Conservation (phyloP, 129 eudicot genomes). For the Flaveria trinervia region DNA sequence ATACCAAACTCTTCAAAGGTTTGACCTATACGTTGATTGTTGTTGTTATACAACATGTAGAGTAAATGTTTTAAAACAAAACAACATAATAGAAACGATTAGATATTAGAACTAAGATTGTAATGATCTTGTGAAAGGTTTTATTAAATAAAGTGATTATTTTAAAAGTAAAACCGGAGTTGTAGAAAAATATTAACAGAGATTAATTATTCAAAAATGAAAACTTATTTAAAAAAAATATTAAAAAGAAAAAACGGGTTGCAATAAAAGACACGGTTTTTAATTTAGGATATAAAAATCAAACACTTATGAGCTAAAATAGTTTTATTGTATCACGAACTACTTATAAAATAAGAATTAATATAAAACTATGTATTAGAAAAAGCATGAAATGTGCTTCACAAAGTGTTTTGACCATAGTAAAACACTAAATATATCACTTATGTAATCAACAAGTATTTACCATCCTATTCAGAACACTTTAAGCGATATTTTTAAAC, state of each 20-base stretch:
- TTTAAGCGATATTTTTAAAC: no score
- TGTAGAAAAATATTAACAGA: no score
- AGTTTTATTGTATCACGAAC: not conserved
- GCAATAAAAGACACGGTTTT: no score
- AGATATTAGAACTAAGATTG: not conserved
- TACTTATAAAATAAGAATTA: not conserved
- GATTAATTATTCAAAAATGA: not conserved
- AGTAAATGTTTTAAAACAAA: no score
- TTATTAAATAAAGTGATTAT: not conserved
- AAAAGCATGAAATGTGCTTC: not conserved
- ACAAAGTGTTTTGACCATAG: no score
- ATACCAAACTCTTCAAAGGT: not conserved
- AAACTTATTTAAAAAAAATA: no score
- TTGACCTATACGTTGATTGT: not conserved
- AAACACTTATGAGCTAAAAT: not conserved
- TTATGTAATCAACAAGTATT: no score
- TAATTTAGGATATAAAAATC: not conserved
- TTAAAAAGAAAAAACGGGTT: no score
- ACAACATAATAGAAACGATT: no score
- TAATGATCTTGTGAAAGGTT: not conserved
- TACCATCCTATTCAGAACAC: no score
- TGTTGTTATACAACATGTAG: no score
- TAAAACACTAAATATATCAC: no score
- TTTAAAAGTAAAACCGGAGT: not conserved
- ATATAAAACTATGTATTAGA: not conserved